Conservation (phyloP, 192 early-diverging fungal species). For the Coemansia sp. region DNA sequence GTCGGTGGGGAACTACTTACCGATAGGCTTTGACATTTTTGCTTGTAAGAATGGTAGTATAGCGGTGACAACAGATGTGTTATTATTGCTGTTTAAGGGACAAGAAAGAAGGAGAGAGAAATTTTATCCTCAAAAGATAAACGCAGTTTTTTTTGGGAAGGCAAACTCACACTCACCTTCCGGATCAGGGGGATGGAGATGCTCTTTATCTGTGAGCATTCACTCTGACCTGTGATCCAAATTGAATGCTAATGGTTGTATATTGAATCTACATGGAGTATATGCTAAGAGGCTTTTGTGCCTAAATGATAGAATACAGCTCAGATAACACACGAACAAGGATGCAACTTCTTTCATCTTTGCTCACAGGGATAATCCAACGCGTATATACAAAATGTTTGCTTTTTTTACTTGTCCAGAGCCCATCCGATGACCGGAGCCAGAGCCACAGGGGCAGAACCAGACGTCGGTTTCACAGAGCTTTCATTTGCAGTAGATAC, state of each 20-base stretch:
- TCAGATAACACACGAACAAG: neutral
- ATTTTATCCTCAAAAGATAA: too few relatives aligned
- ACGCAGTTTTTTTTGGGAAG: too few relatives aligned
- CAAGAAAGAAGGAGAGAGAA: neutral
- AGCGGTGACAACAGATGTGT: neutral
- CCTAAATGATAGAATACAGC: neutral
- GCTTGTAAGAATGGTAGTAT: neutral
- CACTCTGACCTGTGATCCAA: too few relatives aligned
- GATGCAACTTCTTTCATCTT: neutral
- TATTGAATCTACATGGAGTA: neutral
- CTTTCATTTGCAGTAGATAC: neutral
- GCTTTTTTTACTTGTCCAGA: slow-evolving; percentile 18
- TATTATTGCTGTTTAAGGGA: neutral
- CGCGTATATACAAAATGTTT: slow-evolving; percentile 2
- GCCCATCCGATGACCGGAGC: slow-evolving; percentile 52
- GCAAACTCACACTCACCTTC: too few relatives aligned
- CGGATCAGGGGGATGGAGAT: too few relatives aligned
- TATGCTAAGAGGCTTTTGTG: neutral
- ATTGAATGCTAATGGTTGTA: neutral
- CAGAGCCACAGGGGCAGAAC: slow-evolving; percentile 7
- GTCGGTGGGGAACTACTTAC: slow-evolving; percentile 6
- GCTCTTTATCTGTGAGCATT: too few relatives aligned
- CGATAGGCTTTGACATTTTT: slow-evolving; percentile 31
- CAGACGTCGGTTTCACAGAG: slow-evolving; percentile 2
- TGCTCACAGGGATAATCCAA: neutral